Base-by-base conservation (phyloP, 768 basidiomycete species). In the Russula abietina region DNA sequence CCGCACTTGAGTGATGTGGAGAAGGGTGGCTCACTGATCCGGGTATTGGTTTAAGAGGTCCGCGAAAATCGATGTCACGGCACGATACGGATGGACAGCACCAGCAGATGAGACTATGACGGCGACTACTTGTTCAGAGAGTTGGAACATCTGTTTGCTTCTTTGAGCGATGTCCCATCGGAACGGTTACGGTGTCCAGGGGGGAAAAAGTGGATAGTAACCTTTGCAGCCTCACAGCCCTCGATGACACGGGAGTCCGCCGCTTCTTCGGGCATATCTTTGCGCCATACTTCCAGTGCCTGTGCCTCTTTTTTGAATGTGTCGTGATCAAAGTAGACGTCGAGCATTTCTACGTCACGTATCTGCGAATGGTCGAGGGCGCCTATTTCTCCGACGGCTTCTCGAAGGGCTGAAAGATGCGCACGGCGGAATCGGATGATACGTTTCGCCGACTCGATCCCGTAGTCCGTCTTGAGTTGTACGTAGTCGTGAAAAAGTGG, bases 81-180 rank as follows among this genome's bases (percentile, higher is more conserved):
- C 76, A 22, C 85, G 82, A 70, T 90, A 90, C 0, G 88, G 85
- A 62, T 89, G 86, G 32, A 86, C 72, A 0, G 88, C 83, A 1
- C 85, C 87, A 2, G 82, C 88, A 0, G 72, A 72, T 28, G 80
- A 82, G 14, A 75, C 70, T 48, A 89, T 76, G 61, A 80, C 81
- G 0, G 86, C 88, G 1, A 76, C 70, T 2, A 76, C 76, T 0
- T 75, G 68, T 4, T 73, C 69, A 0, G 81, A 76, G 5, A 89
- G 72, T 67, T 80, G 77, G 32, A 81, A 77, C 60, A 72, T 75
- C 87, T 89, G 61, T 9, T 28, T 41, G n/a, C 22, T 54, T 11
- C 38, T 26, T 41, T 28, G 48, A 41, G 48, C 16, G 8, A 48
- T 38, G 19, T 17, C n/a, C 53, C 22, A 32, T n/a, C 24, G 33